phyloP scores from a whole-genome alignment of 148 eudicot species.

The Talinum fruticosum region DNA sequence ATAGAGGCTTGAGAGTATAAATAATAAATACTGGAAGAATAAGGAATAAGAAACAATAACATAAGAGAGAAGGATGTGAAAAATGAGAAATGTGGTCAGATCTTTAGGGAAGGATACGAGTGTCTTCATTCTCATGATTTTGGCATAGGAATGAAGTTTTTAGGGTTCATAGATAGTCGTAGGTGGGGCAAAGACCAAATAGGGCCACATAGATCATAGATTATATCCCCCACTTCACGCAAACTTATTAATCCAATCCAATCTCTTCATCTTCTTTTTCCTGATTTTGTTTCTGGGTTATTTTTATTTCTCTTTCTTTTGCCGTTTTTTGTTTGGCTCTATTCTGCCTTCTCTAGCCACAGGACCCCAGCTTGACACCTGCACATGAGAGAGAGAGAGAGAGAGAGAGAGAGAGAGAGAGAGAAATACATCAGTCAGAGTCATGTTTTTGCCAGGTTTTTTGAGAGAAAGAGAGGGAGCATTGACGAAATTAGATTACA shows the following conservation, averaged over 20 bases:
- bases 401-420: background rate
- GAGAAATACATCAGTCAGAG: background rate
- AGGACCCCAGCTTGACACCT: conserved; percentile 28
- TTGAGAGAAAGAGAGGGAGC: background rate
- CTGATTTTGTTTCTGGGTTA: background rate
- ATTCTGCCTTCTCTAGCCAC: background rate
- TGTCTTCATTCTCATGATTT: background rate
- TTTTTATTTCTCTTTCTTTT: background rate
- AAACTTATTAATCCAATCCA: conserved; percentile 12
- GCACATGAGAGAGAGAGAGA: conserved; percentile 4
- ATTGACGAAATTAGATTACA: background rate
- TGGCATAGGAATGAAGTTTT: background rate
- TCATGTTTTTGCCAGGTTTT: conserved; percentile 9
- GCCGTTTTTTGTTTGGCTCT: background rate
- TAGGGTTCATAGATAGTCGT: background rate
- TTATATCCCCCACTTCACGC: conserved; percentile 22
- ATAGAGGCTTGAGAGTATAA: conserved; percentile 1
- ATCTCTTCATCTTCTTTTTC: background rate
- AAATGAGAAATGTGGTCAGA: background rate
- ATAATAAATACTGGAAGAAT: no score
- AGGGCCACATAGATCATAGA: background rate
- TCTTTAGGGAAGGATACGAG: conserved; percentile 10
- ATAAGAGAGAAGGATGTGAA: background rate
- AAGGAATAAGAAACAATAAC: no score
- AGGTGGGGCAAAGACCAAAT: background rate